A percentile compares a stretch with the other conserved stretches of the same genome.
Evolutionary conservation across 805 yeast species (phyloP).

Genomic region (Yamadazyma insecticola): DNA sequence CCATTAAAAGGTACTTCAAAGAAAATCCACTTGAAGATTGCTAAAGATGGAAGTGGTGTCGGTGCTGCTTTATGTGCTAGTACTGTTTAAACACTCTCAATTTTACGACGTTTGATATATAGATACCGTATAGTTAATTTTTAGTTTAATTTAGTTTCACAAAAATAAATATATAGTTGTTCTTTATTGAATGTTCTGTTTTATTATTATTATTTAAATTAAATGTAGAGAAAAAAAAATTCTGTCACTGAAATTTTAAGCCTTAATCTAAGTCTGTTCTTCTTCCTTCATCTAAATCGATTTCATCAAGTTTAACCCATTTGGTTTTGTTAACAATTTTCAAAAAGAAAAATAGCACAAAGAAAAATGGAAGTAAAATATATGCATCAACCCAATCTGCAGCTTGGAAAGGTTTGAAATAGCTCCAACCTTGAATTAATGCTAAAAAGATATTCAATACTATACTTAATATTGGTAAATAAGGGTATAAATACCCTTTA

Average conservation of each 20-base stretch:
- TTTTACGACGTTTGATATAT: too few relatives aligned
- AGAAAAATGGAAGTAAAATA: conserved; percentile 56
- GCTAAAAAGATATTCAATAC: conserved; percentile 48
- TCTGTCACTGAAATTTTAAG: too few relatives aligned
- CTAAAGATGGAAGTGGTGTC: conserved; percentile 94
- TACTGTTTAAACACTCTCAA: conserved; percentile 17
- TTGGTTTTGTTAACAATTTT: conserved; percentile 35
- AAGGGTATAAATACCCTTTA: conserved; percentile 45
- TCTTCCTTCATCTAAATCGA: conserved; percentile 50
- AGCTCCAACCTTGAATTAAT: conserved; percentile 63
- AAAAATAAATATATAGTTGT: too few relatives aligned
- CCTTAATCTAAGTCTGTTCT: conserved; percentile 34
- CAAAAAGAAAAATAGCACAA: conserved; percentile 35
- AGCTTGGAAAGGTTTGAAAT: conserved; percentile 52
- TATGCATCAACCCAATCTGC: conserved; percentile 52
- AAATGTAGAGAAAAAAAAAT: too few relatives aligned
- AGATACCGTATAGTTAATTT: too few relatives aligned
- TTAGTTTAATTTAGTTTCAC: too few relatives aligned
- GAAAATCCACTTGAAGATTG: conserved; percentile 70
- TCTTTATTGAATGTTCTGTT: too few relatives aligned
- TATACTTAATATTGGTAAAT: conserved; percentile 45
- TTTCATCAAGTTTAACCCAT: conserved; percentile 38
- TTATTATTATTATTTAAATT: too few relatives aligned
- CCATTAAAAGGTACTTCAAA: conserved; percentile 73
- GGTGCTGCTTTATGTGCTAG: conserved; percentile 95